Conservation (phyloP, 2,329 filamentous ascomycete genomes). For the Colletotrichum sp. region DNA sequence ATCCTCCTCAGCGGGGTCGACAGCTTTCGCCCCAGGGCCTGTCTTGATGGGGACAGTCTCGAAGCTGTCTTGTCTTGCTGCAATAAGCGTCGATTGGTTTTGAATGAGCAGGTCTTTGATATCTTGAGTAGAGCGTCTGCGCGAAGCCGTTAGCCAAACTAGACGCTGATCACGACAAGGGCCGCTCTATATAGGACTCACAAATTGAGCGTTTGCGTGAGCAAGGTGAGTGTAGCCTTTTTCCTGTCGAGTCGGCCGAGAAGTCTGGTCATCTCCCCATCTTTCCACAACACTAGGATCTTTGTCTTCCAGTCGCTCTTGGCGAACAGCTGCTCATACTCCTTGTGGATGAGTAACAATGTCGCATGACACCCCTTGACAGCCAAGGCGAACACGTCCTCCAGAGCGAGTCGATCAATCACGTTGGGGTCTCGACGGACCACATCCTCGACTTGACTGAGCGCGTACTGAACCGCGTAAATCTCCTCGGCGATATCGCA, state of each 20-base stretch:
- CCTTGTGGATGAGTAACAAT: conserved; percentile 6
- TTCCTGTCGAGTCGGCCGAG: conserved; percentile 10
- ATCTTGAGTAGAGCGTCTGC: conserved; percentile 14
- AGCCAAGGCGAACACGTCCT: conserved; percentile 12
- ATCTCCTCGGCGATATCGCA: conserved; percentile 15
- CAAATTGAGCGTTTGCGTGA: conserved; percentile 18
- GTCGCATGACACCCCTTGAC: conserved; percentile 18
- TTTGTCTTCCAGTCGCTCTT: conserved; percentile 8
- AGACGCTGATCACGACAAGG: accelerated
- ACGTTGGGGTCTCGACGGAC: conserved; percentile 7
- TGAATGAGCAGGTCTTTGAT: background rate
- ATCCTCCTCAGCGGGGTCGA: background rate
- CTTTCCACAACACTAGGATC: conserved; percentile 8
- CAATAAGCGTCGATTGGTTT: conserved; percentile 1
- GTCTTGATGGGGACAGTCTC: background rate
- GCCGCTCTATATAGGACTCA: background rate
- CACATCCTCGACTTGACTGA: conserved; percentile 12
- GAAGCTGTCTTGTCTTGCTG: background rate
- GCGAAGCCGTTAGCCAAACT: background rate
- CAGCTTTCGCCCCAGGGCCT: background rate
- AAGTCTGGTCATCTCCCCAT: conserved; percentile 10
- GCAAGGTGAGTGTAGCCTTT: conserved; percentile 10
- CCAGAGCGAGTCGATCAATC: conserved; percentile 1
- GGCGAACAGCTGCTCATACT: conserved; percentile 10
- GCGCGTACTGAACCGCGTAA: conserved; percentile 11